Base-by-base conservation (phyloP, 129 eudicot species). In the Centrapalus pauciflorus region DNA sequence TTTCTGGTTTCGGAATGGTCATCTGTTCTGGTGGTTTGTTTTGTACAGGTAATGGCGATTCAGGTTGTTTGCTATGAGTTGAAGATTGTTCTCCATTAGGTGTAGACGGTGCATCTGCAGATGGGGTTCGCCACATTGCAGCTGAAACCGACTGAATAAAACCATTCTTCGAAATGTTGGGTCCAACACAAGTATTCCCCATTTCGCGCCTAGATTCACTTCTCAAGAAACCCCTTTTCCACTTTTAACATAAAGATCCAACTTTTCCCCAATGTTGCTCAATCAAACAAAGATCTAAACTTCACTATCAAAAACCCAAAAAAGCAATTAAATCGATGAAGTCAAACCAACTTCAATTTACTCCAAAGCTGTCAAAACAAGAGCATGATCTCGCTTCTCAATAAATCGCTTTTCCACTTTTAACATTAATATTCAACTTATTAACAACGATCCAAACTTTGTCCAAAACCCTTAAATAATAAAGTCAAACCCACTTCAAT, bases 171-270 rank as follows among this genome's bases (percentile, higher is more conserved):
- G 88, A 61, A 26, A 87, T 72, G 67, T 74, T 82, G 7, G 97
- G 97, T 38, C 97, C 97, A 67, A 90, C 97, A 81, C 97, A 90
- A 80, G 90, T 85, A 61, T 90, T 90, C 68, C 97, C 97, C 97
- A 90, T 90, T 65, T 50, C 52, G 48, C 74, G 61, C 66, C 57
- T 23, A 61, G 46, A 7, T 51, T 60, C 46, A 43, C 56, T 24
- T 45, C 49, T 35, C 34, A 66, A 58, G 41, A 61, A 23, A 55
- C 73, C 58, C 52, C 70, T 28, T 65, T 61, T 60, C 56, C 30
- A 59, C 46, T 27, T 56, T 46, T 14, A 63, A 58, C 59, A 25
- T 57, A 46, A 50, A 66, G 71, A 70, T 69, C 68, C 61, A 63
- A 32, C 23, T 34, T 60, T 29, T 56, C 61, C 14, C 29, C 10